These are phyloP conservation scores for Phytophthora vignae DNA, from an alignment of 352 stramenopile species.

Conservation along the genomic window DNA sequence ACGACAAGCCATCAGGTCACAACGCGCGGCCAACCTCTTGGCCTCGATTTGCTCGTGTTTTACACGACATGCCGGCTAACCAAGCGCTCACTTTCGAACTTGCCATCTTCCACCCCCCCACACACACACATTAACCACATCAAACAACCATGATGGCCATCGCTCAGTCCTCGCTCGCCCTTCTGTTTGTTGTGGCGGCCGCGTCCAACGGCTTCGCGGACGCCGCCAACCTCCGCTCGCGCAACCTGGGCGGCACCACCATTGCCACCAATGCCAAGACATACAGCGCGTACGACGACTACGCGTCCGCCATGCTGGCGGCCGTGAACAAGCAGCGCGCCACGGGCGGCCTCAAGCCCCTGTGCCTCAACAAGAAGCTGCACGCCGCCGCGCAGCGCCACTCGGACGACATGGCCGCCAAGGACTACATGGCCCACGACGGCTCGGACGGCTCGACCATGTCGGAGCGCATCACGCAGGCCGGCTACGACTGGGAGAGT, in stretches of 20 bases:
- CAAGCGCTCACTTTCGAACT: background rate
- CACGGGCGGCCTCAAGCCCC: no score
- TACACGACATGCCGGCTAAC: no score
- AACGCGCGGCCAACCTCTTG: slow-evolving; percentile 1
- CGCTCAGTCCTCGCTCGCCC: slow-evolving; percentile 29
- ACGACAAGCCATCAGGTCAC: slow-evolving; percentile 21
- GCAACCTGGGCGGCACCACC: slow-evolving; percentile 16
- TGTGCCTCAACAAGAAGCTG: no score
- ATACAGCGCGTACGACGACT: slow-evolving; percentile 28
- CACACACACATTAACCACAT: slow-evolving; percentile 1
- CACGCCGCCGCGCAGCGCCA: no score
- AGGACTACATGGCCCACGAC: no score
- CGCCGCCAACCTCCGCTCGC: slow-evolving; percentile 16
- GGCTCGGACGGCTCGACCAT: no score
- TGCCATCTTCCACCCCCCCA: slow-evolving; percentile 7
- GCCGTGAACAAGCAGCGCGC: no score
- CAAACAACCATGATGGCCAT: slow-evolving; percentile 26
- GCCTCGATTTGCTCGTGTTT: no score
- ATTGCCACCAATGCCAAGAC: slow-evolving; percentile 25
- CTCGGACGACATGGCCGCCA: no score
- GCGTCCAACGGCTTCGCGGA: slow-evolving; percentile 16
- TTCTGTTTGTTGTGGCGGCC: slow-evolving; percentile 24
- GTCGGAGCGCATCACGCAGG: no score
- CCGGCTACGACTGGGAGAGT: no score
- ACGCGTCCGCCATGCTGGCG: slow-evolving; percentile 13